Conservation (phyloP, 2,329 filamentous ascomycete species). For the Claviceps humidiphila region DNA sequence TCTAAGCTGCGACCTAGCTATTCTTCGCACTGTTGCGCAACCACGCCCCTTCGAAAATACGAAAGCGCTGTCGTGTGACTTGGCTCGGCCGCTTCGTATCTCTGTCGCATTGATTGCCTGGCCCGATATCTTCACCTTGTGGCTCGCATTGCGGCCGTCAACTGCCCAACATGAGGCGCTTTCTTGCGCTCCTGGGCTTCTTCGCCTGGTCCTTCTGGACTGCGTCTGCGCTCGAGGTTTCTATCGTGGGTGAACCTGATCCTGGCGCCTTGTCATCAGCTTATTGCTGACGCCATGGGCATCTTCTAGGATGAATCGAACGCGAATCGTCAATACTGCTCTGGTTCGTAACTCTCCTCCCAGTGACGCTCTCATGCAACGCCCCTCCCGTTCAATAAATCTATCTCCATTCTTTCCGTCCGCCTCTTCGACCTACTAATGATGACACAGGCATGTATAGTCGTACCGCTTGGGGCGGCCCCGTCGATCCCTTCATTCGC, state of each 20-base stretch:
- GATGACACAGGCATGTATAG: slow-evolving; percentile 72
- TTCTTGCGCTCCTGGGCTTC: slow-evolving; percentile 32
- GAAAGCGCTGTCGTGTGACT: not conserved
- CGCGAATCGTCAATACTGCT: slow-evolving; percentile 69
- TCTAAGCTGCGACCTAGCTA: no score
- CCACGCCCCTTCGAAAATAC: no score
- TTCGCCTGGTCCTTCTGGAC: slow-evolving; percentile 42
- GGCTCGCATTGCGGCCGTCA: slow-evolving; percentile 3
- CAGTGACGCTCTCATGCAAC: no score
- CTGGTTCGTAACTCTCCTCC: slow-evolving; percentile 28
- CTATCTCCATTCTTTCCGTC: slow-evolving; percentile 6
- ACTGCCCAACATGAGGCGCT: slow-evolving; percentile 37
- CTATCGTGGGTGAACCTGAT: slow-evolving; percentile 21
- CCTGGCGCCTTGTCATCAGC: no score
- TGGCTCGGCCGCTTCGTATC: not conserved
- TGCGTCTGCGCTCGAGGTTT: slow-evolving; percentile 42
- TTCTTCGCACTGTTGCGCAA: no score
- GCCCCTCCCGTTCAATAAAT: not conserved
- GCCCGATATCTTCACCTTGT: not conserved
- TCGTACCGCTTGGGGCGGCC: slow-evolving; percentile 74
- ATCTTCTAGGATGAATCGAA: slow-evolving; percentile 55
- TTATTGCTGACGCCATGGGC: slow-evolving; percentile 11
- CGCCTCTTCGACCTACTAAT: not conserved
- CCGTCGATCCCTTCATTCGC: slow-evolving; percentile 77
- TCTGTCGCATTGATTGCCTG: not conserved